Base-by-base conservation (phyloP, 2,329 filamentous ascomycete genomes). In the Aspergillus thermomutatus region DNA sequence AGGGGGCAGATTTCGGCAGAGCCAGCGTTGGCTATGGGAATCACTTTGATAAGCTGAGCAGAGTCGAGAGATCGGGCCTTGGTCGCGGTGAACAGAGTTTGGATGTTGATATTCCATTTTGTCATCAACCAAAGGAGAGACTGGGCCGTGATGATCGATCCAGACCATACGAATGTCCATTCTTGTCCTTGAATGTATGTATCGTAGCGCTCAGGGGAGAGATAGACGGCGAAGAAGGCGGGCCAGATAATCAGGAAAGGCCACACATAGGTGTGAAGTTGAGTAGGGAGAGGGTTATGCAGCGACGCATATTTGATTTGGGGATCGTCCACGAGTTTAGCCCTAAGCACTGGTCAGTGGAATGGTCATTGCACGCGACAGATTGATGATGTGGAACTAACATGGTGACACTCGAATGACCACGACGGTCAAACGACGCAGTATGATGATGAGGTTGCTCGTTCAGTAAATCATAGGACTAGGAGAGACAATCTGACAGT, bases 91-190 rank as follows among this genome's bases (percentile, higher is more conserved):
- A 97, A 96, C 59, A 87, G 77, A 23, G 88, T 89, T 69, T 87
- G 85, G 61, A 97, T 80, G 71, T 92, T 87, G 72, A 99, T 91
- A 71, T 91, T 97, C 94, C 94, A 99, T 79, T 97, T 91, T 49
- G 94, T 99, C 79, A 90, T 93, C 60, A 99, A 83, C 93, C 94
- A 99, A 66, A 92, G 79, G 62, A 99, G 83, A 62, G 90, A 87
- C 79, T 99, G 95, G 55, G 89, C 70, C 10, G 92, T 96, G 73
- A 95, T 82, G 71, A 99, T 97, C 64, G 86, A 83, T 68, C 90
- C 93, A 64, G 89, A 85, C 87, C 91, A 99, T 61, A 99, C 91
- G 72, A 96, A 96, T 0, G 95, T 97, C 93, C 94, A 99, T 81
- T 99, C 94, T 66, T 89, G 87, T n/a, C 89, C 92, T 67, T 89